phyloP scores from a whole-genome alignment of 2,329 filamentous ascomycete species.

The Fusarium napiforme region DNA sequence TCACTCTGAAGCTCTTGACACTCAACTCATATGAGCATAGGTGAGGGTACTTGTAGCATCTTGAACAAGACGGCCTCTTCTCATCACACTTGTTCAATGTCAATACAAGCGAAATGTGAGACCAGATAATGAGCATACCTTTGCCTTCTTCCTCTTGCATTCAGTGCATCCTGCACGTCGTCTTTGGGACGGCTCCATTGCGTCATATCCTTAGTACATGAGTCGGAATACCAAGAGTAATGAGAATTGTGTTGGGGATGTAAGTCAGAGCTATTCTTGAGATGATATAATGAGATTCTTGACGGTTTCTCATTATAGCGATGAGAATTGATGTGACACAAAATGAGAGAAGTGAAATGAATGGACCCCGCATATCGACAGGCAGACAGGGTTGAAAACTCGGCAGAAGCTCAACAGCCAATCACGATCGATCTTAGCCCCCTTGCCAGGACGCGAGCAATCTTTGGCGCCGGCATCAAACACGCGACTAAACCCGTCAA shows the following conservation, averaged over 20 bases:
- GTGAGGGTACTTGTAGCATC: slow-evolving; percentile 5
- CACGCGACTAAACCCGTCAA: neutral
- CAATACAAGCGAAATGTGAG: accelerated
- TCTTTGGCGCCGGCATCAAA: neutral
- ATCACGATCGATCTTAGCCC: neutral
- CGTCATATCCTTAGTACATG: neutral
- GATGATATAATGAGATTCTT: neutral
- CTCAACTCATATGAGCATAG: slow-evolving; percentile 16
- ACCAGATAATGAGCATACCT: neutral
- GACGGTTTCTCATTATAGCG: accelerated
- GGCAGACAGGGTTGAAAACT: neutral
- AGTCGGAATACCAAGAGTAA: no score
- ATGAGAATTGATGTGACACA: no score
- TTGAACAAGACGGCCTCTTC: slow-evolving; percentile 3
- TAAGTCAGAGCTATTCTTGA: accelerated
- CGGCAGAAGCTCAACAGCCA: neutral
- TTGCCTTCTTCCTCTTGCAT: slow-evolving; percentile 23
- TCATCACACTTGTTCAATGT: neutral
- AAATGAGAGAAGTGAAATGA: neutral
- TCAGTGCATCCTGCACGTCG: slow-evolving; percentile 15
- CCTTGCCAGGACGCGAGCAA: neutral
- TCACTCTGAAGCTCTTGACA: neutral
- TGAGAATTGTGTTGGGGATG: accelerated
- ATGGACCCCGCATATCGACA: neutral
- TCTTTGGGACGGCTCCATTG: slow-evolving; percentile 11